These are phyloP conservation scores for Candida boidinii DNA, from an alignment of 805 yeast species.

Conservation along the genomic window DNA sequence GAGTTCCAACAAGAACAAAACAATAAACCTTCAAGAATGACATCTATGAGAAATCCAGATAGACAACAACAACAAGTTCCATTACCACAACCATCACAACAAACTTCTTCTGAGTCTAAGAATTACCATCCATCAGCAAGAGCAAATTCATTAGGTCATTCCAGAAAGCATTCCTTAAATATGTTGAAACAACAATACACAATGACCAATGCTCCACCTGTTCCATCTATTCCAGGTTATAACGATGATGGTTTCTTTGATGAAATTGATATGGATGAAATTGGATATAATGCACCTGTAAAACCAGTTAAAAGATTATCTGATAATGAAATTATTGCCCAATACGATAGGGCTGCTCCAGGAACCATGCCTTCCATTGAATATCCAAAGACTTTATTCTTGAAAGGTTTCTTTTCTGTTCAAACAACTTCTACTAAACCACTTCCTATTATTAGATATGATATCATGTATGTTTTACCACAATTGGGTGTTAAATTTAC, in stretches of 20 bases:
- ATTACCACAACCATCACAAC: conserved; percentile 7
- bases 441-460: conserved; percentile 77
- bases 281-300: conserved; percentile 11
- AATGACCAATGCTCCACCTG: conserved; percentile 30
- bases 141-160: conserved; percentile 82
- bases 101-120: conserved; percentile 21
- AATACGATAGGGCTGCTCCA: conserved; percentile 47
- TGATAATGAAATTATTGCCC: conserved; percentile 37
- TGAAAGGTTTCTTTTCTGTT: conserved; percentile 92
- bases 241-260: conserved; percentile 51
- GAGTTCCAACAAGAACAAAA: conserved; percentile 7
- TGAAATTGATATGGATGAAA: conserved; percentile 37
- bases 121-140: conserved; percentile 75
- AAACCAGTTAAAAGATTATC: conserved; percentile 24
- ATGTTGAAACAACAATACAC: conserved; percentile 2
- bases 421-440: conserved; percentile 94
- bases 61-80: conserved; percentile 5
- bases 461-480: conserved; percentile 68
- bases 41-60: conserved; percentile 4
- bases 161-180: conserved; percentile 52
- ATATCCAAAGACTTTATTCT: conserved; percentile 80
- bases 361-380: conserved; percentile 92
- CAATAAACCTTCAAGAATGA: conserved; percentile 16
- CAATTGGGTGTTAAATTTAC: conserved; percentile 72
- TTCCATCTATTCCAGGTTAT: conserved; percentile 30